phyloP scores from a whole-genome alignment of 345 rosid genomes.

The Syzygium aromaticum region DNA sequence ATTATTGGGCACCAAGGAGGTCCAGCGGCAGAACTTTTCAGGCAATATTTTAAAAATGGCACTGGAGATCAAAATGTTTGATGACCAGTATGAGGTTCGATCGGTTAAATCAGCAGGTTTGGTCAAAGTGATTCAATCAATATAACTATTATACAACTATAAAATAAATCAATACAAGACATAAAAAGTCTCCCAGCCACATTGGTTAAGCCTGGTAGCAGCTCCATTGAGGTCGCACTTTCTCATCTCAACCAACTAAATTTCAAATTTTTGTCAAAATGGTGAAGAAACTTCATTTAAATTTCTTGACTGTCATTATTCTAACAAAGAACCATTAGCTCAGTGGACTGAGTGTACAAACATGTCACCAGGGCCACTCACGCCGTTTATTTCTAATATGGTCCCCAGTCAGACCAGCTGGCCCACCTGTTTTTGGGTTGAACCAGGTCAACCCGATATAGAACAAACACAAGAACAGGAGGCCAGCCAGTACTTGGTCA shows the following conservation, averaged over 20 bases:
- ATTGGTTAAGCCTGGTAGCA: not conserved
- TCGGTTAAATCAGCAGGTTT: not conserved
- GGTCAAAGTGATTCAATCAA: not conserved
- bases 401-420: not conserved
- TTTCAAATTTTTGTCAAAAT: not conserved
- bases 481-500: not conserved
- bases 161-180: not conserved
- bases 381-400: not conserved
- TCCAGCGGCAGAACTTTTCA: not conserved
- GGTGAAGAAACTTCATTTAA: not conserved
- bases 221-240: not conserved
- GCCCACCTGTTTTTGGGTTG: not conserved
- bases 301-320: not conserved
- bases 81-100: not conserved
- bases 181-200: not conserved
- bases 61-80: not conserved
- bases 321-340: not conserved
- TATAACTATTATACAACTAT: not conserved
- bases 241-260: not conserved
- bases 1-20: not conserved
- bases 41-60: not conserved
- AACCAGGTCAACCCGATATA: not conserved
- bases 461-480: not conserved
- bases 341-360: not conserved
- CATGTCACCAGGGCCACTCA: not conserved